Base-by-base conservation (phyloP, 2,329 filamentous ascomycete genomes). In the Fusarium sp. region DNA sequence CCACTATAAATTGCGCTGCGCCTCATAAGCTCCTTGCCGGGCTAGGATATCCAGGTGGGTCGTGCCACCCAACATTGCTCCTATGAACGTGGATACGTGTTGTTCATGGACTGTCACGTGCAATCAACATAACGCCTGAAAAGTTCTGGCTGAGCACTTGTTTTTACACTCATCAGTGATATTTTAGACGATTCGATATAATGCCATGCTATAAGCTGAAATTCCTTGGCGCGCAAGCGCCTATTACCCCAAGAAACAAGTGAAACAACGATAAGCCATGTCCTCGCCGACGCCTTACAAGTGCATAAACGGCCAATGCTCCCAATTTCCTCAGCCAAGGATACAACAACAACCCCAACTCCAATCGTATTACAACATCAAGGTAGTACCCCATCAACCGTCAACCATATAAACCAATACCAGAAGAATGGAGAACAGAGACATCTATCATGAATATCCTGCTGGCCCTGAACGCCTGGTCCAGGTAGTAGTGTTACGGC, bases 241-340 rank as follows among this genome's bases (percentile, higher is more conserved):
- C 77, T 55, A 48, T 65, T 76, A 62, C 69, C 63, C 69, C 63
- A 38, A 69, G 45, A 62, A 53, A 55, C 42, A 70, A 54, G 60
- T 59, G 28, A 59, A 74, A 70, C 65, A 70, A 72, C 65, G 67
- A 61, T 55, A 71, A 68, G 59, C 75, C 77, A 59, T 75, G 59
- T 77, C 67, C 74, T 64, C 75, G 68, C 54, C 67, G 66, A 76
- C 77, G 77, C 77, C 77, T 69, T 69, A 66, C 70, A 78, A 78
- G 74, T 79, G 77, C 75, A 78, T 70, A 76, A 78, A 79, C 77
- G 70, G 74, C 72, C 63, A 61, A 72, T 75, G 73, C 72, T 75
- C 68, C 72, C 68, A 64, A 66, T 72, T 75, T 70, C 69, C 59
- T 73, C 63, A 73, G 65, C 53, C 63, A 75, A 78, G 45, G 63